Conservation (phyloP, 768 basidiomycete genomes). For the Strobilomyces confusus region DNA sequence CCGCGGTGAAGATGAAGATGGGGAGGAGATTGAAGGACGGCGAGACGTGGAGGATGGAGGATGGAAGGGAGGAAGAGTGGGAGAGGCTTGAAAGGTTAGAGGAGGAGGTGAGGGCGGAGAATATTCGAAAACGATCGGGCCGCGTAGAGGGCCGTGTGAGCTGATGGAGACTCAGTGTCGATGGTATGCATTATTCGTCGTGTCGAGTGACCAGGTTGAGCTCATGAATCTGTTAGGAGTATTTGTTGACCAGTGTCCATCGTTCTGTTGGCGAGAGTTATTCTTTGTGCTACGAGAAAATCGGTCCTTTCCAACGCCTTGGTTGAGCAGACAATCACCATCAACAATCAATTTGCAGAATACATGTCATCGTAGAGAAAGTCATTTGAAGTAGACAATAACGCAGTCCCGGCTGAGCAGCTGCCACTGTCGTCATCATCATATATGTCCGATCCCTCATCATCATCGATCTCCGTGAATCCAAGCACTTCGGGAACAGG, state of each 20-base stretch:
- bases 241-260: no score
- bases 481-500: neutral
- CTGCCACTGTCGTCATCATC: neutral
- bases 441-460: neutral
- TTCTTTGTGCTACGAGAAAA: no score
- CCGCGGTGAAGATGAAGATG: slow-evolving; percentile 52
- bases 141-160: neutral
- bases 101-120: slow-evolving; percentile 29
- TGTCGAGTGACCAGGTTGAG: neutral
- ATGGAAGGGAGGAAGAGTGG: slow-evolving; percentile 26
- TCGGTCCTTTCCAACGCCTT: no score
- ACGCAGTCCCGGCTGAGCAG: no score
- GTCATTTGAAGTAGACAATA: no score
- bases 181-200: slow-evolving; percentile 1
- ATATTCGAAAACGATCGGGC: slow-evolving; percentile 16
- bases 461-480: neutral
- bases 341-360: neutral
- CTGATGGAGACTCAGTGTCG: neutral
- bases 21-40: slow-evolving; percentile 46
- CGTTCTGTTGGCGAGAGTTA: no score
- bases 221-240: neutral
- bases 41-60: slow-evolving; percentile 34
- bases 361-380: neutral
- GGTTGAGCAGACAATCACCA: no score
- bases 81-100: slow-evolving; percentile 27